Conservation (phyloP, 2,329 filamentous ascomycete genomes). For the Penicillium sp. region DNA sequence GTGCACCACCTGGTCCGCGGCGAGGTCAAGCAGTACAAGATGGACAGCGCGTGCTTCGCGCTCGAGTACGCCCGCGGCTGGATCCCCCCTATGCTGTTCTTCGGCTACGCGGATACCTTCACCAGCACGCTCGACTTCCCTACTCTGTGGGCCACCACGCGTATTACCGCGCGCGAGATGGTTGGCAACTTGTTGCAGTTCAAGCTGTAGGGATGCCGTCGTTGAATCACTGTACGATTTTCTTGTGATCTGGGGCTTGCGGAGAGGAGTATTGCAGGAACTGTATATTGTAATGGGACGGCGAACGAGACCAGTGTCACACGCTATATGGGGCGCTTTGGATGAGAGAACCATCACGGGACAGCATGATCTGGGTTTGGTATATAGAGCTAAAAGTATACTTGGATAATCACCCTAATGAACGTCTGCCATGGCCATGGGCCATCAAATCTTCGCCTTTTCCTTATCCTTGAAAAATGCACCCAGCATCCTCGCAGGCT, state of each 20-base stretch:
- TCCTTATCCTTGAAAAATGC: conserved; percentile 5
- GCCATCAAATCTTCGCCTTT: background rate
- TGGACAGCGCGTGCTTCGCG: conserved; percentile 41
- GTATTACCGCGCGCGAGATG: conserved; percentile 76
- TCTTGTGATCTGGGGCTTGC: background rate
- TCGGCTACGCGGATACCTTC: conserved; percentile 81
- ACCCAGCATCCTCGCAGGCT: conserved; percentile 12
- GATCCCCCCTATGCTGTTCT: conserved; percentile 92
- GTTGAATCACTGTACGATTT: background rate
- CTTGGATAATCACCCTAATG: background rate
- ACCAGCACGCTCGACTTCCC: conserved; percentile 79
- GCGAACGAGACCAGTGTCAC: background rate
- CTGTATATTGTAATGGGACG: background rate
- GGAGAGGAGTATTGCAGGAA: background rate
- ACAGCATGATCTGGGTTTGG: background rate
- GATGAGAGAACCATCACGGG: background rate
- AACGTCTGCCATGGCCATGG: background rate
- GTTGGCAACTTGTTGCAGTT: conserved; percentile 67
- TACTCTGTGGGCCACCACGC: conserved; percentile 79
- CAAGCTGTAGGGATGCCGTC: conserved; percentile 60
- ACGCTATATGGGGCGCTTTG: background rate
- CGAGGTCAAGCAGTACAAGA: conserved; percentile 72
- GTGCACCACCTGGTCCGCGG: conserved; percentile 55
- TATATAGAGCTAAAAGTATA: background rate
- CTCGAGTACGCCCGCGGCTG: conserved; percentile 61